Conservation (phyloP, 1,139 yeast genomes). For the Candida freyschussii region DNA sequence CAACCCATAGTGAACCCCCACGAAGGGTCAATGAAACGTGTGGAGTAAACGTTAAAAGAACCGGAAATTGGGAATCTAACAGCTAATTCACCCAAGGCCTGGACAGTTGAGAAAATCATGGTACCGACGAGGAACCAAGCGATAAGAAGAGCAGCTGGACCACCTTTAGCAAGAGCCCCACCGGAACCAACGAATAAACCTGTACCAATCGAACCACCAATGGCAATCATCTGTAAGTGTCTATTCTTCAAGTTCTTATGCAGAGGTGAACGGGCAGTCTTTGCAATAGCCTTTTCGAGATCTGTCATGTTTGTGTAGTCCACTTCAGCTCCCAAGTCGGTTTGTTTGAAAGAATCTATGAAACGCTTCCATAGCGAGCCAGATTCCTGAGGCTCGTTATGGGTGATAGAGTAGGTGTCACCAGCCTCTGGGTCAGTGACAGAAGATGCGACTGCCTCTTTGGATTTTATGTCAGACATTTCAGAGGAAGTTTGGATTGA, state of each 20-base stretch:
- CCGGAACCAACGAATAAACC: slow-evolving; percentile 23
- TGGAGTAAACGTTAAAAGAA: slow-evolving; percentile 63
- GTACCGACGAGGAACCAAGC: slow-evolving; percentile 19
- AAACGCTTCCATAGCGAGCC: slow-evolving; percentile 27
- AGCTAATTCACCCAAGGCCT: slow-evolving; percentile 43
- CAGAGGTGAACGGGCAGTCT: slow-evolving; percentile 17
- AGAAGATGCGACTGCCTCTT: slow-evolving; percentile 7
- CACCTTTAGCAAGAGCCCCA: slow-evolving; percentile 19
- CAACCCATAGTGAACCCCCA: slow-evolving; percentile 76
- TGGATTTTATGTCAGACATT: slow-evolving; percentile 13
- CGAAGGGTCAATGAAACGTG: slow-evolving; percentile 62
- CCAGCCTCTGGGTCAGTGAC: slow-evolving; percentile 15
- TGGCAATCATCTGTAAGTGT: slow-evolving; percentile 65
- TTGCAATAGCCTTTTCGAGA: slow-evolving; percentile 18
- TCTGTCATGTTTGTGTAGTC: slow-evolving; percentile 40
- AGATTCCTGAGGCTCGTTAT: slow-evolving; percentile 3
- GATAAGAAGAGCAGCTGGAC: slow-evolving; percentile 21
- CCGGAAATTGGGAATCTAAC: slow-evolving; percentile 66
- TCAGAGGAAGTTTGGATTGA: no score
- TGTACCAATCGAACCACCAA: slow-evolving; percentile 69
- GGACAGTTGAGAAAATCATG: slow-evolving; percentile 19
- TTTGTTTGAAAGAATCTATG: slow-evolving; percentile 47
- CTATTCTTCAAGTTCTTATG: slow-evolving; percentile 19
- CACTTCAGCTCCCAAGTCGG: slow-evolving; percentile 45
- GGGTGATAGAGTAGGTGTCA: slow-evolving; percentile 15